phyloP scores from a whole-genome alignment of 2,329 filamentous ascomycete species.

The Arthrobotrys sinensis region DNA sequence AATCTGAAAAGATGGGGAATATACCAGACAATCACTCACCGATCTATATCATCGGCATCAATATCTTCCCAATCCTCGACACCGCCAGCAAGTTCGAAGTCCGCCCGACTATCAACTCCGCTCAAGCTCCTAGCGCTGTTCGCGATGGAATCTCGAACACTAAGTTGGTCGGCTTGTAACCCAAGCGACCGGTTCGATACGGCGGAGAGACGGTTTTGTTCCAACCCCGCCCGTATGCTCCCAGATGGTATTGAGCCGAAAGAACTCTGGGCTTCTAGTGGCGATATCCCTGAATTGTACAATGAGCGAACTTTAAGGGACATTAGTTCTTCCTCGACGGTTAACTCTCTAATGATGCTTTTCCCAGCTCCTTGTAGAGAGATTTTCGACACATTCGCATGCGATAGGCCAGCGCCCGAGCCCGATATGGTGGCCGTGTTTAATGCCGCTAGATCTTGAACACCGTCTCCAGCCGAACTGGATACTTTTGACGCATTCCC shows the following conservation, averaged over 20 bases:
- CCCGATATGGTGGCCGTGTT: slow-evolving; percentile 3
- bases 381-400: slow-evolving; percentile 45
- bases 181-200: slow-evolving; percentile 57
- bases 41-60: slow-evolving; percentile 75
- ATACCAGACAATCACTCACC: slow-evolving; percentile 57
- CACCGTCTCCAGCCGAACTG: background rate
- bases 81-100: slow-evolving; percentile 71
- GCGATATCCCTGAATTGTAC: slow-evolving; percentile 63
- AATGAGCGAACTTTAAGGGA: slow-evolving; percentile 64
- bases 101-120: slow-evolving; percentile 64
- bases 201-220: slow-evolving; percentile 56
- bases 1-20: background rate
- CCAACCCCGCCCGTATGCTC: slow-evolving; percentile 60
- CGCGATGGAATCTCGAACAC: slow-evolving; percentile 37
- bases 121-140: slow-evolving; percentile 46
- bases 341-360: slow-evolving; percentile 55
- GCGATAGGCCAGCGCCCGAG: slow-evolving; percentile 2
- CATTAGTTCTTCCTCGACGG: slow-evolving; percentile 64
- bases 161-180: slow-evolving; percentile 37
- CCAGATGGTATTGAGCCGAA: slow-evolving; percentile 63
- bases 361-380: slow-evolving; percentile 50
- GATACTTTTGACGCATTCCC: background rate
- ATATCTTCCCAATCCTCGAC: slow-evolving; percentile 79
- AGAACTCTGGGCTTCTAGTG: slow-evolving; percentile 57
- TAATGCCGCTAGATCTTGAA: background rate